phyloP scores from a whole-genome alignment of 2,329 filamentous ascomycete genomes.

The Paecilomyces sp. region DNA sequence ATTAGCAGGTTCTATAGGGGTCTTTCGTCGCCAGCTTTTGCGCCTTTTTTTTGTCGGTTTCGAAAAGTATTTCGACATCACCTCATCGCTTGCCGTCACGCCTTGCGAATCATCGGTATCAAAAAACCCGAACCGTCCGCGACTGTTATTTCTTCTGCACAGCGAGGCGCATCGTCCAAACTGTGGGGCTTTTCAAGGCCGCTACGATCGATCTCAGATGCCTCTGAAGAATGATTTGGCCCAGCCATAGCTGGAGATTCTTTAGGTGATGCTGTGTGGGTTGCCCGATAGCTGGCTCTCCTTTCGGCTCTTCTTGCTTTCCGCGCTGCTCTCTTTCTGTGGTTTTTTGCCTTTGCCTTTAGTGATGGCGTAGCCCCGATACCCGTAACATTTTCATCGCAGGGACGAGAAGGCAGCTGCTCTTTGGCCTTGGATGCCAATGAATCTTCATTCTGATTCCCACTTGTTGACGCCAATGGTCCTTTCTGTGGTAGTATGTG shows the following conservation, averaged over 20 bases:
- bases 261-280: background rate
- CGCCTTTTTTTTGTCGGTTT: background rate
- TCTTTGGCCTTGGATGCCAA: background rate
- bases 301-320: background rate
- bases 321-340: background rate
- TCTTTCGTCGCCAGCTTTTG: background rate
- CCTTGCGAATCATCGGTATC: conserved; percentile 31
- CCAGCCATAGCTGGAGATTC: background rate
- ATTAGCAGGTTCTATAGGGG: background rate
- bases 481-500: background rate
- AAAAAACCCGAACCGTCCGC: conserved; percentile 24
- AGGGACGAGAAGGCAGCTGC: background rate
- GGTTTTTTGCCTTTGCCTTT: background rate
- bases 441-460: background rate
- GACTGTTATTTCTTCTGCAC: background rate
- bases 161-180: background rate
- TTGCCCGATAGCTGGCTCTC: background rate
- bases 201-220: background rate
- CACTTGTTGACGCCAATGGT: background rate
- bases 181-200: background rate
- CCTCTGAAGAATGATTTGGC: background rate
- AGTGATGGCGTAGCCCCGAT: background rate
- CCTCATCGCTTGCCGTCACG: conserved; percentile 32
- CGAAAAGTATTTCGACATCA: conserved; percentile 27
- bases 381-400: background rate